phyloP scores from a whole-genome alignment of 2,329 filamentous ascomycete species.

The Calonectria multiphialidica region DNA sequence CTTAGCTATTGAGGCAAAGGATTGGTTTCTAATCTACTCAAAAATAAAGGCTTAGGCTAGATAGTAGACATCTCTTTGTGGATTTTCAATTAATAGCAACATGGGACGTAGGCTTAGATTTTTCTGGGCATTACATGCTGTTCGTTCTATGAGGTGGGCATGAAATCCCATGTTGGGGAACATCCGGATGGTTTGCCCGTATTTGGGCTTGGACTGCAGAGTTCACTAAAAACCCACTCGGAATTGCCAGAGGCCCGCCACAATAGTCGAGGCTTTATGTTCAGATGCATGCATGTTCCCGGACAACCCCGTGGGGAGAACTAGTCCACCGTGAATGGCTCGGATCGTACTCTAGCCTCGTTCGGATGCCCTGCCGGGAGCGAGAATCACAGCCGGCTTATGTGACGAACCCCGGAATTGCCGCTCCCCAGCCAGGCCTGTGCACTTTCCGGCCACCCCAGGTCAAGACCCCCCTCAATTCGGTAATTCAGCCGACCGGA shows the following conservation, averaged over 20 bases:
- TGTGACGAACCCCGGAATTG: not conserved
- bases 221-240: not conserved
- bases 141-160: no score
- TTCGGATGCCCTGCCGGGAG: not conserved
- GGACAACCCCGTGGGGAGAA: not conserved
- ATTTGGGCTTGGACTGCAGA: not conserved
- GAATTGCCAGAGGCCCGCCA: not conserved
- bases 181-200: no score
- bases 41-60: no score
- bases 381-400: not conserved
- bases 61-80: no score
- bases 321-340: not conserved
- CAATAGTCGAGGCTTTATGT: not conserved
- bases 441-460: slow-evolving; percentile 4
- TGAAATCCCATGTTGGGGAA: no score
- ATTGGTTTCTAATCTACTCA: no score
- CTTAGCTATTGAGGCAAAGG: no score
- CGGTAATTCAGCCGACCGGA: not conserved
- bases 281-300: not conserved
- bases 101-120: no score
- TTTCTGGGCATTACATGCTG: no score
- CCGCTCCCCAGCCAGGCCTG: slow-evolving; percentile 3
- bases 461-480: not conserved
- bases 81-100: no score
- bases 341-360: not conserved